Percentiles rank a stretch among this genome's conserved stretches.
Evolutionary conservation across 768 basidiomycete species (phyloP).

Genomic region (Candolleomyces efflorescens): DNA sequence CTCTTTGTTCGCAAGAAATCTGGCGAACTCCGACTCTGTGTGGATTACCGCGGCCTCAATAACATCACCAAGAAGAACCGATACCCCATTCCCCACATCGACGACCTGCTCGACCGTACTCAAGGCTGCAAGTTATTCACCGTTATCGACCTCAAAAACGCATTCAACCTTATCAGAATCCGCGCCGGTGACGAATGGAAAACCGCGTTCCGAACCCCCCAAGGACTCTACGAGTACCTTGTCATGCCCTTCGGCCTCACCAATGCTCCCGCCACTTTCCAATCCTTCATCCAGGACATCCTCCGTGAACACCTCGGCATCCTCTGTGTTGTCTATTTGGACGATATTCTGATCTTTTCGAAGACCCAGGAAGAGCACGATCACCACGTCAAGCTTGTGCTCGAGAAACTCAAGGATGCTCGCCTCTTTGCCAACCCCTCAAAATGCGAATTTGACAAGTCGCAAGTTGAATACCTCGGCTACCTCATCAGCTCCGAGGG

Average conservation of each 20-base stretch:
- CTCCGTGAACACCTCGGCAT: slow-evolving; percentile 33
- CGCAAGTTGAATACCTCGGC: slow-evolving; percentile 2
- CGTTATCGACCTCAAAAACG: slow-evolving; percentile 33
- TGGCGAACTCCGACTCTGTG: slow-evolving; percentile 26
- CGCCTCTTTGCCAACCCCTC: slow-evolving; percentile 32
- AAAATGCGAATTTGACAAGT: slow-evolving; percentile 31
- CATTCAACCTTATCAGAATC: slow-evolving; percentile 34
- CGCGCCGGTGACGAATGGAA: slow-evolving; percentile 38
- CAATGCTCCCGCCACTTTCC: slow-evolving; percentile 38
- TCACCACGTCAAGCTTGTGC: slow-evolving; percentile 8
- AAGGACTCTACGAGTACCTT: slow-evolving; percentile 31
- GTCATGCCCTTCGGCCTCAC: slow-evolving; percentile 36
- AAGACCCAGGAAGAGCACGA: slow-evolving; percentile 14
- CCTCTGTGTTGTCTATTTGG: slow-evolving; percentile 38
- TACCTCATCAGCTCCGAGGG: not conserved
- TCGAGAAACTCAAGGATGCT: slow-evolving; percentile 21
- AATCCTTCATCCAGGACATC: slow-evolving; percentile 37
- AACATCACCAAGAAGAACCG: slow-evolving; percentile 5
- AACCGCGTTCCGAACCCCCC: slow-evolving; percentile 35
- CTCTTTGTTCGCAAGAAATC: slow-evolving; percentile 30
- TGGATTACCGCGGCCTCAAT: slow-evolving; percentile 32
- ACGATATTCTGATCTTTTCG: slow-evolving; percentile 36
- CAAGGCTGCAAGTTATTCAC: slow-evolving; percentile 17
- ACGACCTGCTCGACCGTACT: slow-evolving; percentile 2
- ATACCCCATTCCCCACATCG: slow-evolving; percentile 2